Base-by-base conservation (phyloP, 495 filamentous ascomycete species). In the Tuber magnatum region DNA sequence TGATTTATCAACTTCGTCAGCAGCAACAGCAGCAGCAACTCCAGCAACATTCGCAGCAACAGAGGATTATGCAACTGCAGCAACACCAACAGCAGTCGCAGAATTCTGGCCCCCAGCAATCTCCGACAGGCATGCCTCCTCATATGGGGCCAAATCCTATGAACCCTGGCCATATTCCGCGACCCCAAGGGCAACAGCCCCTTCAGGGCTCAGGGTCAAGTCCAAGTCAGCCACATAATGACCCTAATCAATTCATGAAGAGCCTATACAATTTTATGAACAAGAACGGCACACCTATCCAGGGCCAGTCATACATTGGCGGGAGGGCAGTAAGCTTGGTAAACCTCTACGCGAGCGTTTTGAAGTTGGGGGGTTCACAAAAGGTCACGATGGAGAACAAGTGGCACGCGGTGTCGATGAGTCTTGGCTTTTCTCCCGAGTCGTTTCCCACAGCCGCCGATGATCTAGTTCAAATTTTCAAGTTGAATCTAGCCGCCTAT, bases 291-390 rank as follows among this genome's bases (percentile, higher is more conserved):
- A 85, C 90, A 32, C 90, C 89, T 0, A 86, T 97, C 43, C 91
- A 94, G 46, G 84, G 84, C 5, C 90, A 89, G 75, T 93, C 94
- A 0, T 83, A 86, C 18, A 88, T 97, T 69, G 88, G 88, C 42
- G 91, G 91, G 68, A 90, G 92, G 40, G 87, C 86, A 0, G 85
- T 97, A 56, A 89, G 90, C 78, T 83, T 96, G 51, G 86, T 91
- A 71, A 89, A 90, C 69, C 87, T 99, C 12, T 97, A 93, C 84
- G 88, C 88, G 61, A 85, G 87, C 1, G 92, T 97, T 10, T 87
- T 90, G 82, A 91, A 90, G 77, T 87, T 91, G 81, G 91, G 91
- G 28, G 95, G 95, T 3, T 97, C 91, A 51, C 91, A 89, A 82
- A 91, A 88, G 76, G 87, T 97, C 10, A 89, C 88, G 0, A 85